Evolutionary conservation across 768 basidiomycete genomes (phyloP).

Genomic region (Paxillus involutus): DNA sequence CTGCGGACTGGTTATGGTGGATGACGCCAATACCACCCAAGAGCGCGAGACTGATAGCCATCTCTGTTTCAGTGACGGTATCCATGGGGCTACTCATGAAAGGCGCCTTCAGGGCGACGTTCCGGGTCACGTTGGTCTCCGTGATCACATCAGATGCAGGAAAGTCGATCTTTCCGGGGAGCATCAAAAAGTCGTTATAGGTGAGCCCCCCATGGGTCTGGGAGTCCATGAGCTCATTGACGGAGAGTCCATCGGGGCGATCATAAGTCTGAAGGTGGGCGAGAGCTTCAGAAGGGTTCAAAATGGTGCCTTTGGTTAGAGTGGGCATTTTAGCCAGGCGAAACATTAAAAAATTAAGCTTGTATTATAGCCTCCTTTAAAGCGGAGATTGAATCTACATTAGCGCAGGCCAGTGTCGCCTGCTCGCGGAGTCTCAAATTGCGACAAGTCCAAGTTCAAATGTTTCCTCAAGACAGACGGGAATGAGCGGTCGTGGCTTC

Average conservation of each 20-base stretch:
- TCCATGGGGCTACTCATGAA: slow-evolving; percentile 99
- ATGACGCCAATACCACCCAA: slow-evolving; percentile 98
- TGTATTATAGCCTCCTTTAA: slow-evolving; percentile 8
- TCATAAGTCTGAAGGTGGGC: slow-evolving; percentile 72
- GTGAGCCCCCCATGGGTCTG: slow-evolving; percentile 87
- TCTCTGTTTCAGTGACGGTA: slow-evolving; percentile 94
- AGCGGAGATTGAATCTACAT: slow-evolving; percentile 15
- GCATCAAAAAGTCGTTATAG: slow-evolving; percentile 94
- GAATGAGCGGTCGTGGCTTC: too few species aligned
- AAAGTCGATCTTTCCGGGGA: slow-evolving; percentile 97
- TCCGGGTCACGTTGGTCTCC: slow-evolving; percentile 86
- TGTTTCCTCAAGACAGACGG: too few species aligned
- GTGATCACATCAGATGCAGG: slow-evolving; percentile 75
- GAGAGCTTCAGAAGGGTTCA: slow-evolving; percentile 73
- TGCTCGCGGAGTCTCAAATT: too few species aligned
- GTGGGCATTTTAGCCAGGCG: slow-evolving; percentile 35
- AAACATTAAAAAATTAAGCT: not conserved
- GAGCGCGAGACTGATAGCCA: slow-evolving; percentile 93
- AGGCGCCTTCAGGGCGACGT: slow-evolving; percentile 89
- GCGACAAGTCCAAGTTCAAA: too few species aligned
- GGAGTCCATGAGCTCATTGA: slow-evolving; percentile 86
- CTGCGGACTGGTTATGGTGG: slow-evolving; percentile 89
- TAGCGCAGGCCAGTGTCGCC: too few species aligned
- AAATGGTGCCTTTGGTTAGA: slow-evolving; percentile 37
- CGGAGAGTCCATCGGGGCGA: slow-evolving; percentile 78